Evolutionary conservation across 768 basidiomycete species (phyloP), one percentile per base, ranked within the genome.

Genomic region (Sutorius australiensis): DNA sequence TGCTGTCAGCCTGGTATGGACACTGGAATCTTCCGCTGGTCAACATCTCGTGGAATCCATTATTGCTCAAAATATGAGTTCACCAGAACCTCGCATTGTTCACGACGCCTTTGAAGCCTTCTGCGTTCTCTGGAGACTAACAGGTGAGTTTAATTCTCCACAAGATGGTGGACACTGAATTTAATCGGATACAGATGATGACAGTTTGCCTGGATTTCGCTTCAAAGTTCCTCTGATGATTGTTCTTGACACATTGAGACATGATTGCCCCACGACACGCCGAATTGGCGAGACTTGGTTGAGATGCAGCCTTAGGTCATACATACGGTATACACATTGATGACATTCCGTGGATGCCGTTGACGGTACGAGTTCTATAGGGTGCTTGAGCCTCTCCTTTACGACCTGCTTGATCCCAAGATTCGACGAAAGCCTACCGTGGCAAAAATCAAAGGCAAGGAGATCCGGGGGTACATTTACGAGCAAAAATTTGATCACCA

Each of bases 241-340:
- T 40, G 84, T 95, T 30, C 71, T 98, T 46, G 93, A 95, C 63
- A 84, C 86, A 0, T 70, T 98, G 44, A 86, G 85, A 61, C 85
- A 78, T 36, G 83, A 86, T 31, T 85, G 92, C 58, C 89, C 92
- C 8, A 73, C 72, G 54, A 68, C 89, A 10, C 84, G 88, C 27
- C 80, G 92, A 11, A 77, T 89, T 31, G 91, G 90, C 13, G 95
- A 98, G 68, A 93, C 93, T 0, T 99, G 97, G 97, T 93, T 99
- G 88, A 81, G 95, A 27, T 93, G 92, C 64, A 92, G 85, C 61
- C 76, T 98, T 30, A 90, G 88, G 66, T 95, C 93, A 2, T 95
- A 95, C 66, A 75, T 93, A 53, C 82, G 95, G 93, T 94, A 69
- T 33, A 49, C 12, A 17, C 39, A 2, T 3, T 9, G 27, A 9